A percentile compares a stretch with the other conserved stretches of the same genome.
phyloP scores from a whole-genome alignment of 257 asterid genomes.

The Vinca minor region DNA sequence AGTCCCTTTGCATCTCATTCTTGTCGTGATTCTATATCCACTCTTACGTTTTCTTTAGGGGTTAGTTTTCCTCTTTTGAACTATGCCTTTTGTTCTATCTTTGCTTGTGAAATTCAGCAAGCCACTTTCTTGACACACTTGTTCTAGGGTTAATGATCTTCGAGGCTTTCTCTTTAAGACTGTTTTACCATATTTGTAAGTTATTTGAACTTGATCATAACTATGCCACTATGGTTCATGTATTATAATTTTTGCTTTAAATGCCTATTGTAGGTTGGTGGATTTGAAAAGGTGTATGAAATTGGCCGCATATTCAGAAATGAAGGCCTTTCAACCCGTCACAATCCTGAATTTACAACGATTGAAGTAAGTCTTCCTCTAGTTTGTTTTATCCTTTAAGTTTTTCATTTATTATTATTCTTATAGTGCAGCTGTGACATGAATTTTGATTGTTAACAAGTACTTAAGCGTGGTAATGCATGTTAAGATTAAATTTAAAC shows the following conservation, averaged over 20 bases:
- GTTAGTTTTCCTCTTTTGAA: neutral
- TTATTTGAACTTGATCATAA: neutral
- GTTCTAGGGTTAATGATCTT: neutral
- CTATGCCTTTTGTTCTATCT: neutral
- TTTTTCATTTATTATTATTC: neutral
- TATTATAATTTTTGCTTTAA: neutral
- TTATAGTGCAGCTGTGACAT: neutral
- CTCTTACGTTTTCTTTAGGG: neutral
- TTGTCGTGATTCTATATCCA: neutral
- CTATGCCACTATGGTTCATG: too few species aligned
- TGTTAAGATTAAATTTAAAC: neutral
- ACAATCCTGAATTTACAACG: slow-evolving; percentile 98
- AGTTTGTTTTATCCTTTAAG: slow-evolving; percentile 5
- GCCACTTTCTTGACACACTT: neutral
- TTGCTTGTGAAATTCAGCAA: neutral
- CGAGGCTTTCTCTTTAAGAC: neutral
- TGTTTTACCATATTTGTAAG: neutral
- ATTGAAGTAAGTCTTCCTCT: slow-evolving; percentile 59
- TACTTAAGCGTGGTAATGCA: neutral
- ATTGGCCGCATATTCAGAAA: slow-evolving; percentile 90
- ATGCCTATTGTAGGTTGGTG: slow-evolving; percentile 65
- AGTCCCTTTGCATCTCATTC: too few species aligned
- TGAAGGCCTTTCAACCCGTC: slow-evolving; percentile 98
- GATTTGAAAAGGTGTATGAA: slow-evolving; percentile 94
- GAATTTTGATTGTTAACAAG: neutral